A percentile compares a stretch with the other conserved stretches of the same genome.
phyloP scores from a whole-genome alignment of 176 grass and related monocot species.

The Metroxylon sagu region DNA sequence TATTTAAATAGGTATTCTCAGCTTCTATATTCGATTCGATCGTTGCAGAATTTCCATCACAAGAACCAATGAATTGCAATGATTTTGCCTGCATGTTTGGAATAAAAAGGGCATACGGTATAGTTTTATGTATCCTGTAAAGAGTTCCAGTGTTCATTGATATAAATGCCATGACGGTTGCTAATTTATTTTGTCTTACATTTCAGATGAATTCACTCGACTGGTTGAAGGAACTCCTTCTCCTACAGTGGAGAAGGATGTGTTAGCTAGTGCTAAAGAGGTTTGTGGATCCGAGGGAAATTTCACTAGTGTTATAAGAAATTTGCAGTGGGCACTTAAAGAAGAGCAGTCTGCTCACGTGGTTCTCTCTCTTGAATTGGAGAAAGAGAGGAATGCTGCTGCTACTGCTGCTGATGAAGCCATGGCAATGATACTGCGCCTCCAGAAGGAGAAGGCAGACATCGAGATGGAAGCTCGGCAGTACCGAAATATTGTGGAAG shows the following conservation, averaged over 20 bases:
- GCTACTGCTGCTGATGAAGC: conserved; percentile 2
- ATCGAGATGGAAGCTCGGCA: conserved; percentile 73
- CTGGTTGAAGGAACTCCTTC: conserved; percentile 4
- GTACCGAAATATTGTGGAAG: conserved; percentile 49
- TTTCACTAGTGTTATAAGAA: neutral
- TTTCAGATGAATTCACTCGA: neutral
- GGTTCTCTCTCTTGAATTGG: conserved; percentile 35
- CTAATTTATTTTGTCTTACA: neutral
- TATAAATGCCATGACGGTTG: neutral
- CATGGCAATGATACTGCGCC: neutral
- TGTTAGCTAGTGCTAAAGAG: neutral
- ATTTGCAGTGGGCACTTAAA: conserved; percentile 29
- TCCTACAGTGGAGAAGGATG: neutral
- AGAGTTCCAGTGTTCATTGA: neutral
- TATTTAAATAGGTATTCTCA: neutral
- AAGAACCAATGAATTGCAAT: too few relatives aligned
- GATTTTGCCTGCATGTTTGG: too few relatives aligned
- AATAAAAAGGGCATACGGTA: too few relatives aligned
- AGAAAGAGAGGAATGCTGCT: conserved; percentile 2
- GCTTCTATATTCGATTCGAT: too few relatives aligned
- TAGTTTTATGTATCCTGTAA: neutral
- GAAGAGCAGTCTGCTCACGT: conserved; percentile 22
- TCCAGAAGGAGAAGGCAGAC: conserved; percentile 14
- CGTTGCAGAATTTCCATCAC: too few relatives aligned
- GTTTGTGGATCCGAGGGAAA: neutral